phyloP scores from a whole-genome alignment of 2,329 filamentous ascomycete genomes.

The Claviceps humidiphila region DNA sequence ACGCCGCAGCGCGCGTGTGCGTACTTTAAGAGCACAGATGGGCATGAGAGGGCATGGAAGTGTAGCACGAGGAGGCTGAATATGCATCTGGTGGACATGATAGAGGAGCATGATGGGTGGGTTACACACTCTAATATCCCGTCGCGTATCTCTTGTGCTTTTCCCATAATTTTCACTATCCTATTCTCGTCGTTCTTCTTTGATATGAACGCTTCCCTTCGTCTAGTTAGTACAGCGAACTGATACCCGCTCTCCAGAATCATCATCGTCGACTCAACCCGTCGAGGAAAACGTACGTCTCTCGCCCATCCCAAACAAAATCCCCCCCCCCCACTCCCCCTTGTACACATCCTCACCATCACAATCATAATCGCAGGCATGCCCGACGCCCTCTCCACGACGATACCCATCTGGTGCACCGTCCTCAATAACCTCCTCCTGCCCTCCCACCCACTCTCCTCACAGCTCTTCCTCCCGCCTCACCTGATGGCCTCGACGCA shows the following conservation, averaged over 20 bases:
- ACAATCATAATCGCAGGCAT: slow-evolving; percentile 40
- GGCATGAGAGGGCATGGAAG: slow-evolving; percentile 79
- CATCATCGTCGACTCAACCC: slow-evolving; percentile 85
- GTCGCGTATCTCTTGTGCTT: too few relatives aligned
- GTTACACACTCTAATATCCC: slow-evolving; percentile 9
- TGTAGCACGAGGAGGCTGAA: slow-evolving; percentile 81
- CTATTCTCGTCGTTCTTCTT: too few relatives aligned
- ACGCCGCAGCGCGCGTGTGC: slow-evolving; percentile 53
- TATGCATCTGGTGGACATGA: slow-evolving; percentile 59
- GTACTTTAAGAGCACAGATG: slow-evolving; percentile 98
- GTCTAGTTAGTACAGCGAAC: background rate
- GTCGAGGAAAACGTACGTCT: slow-evolving; percentile 65
- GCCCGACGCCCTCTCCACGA: slow-evolving; percentile 90
- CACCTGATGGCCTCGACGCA: slow-evolving; percentile 59
- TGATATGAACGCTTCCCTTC: background rate
- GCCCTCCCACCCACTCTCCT: slow-evolving; percentile 33
- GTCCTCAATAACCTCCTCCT: slow-evolving; percentile 75
- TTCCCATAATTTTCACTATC: too few relatives aligned
- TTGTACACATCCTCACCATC: background rate
- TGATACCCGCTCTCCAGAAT: slow-evolving; percentile 29
- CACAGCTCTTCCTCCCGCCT: slow-evolving; percentile 56
- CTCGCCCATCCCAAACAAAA: background rate
- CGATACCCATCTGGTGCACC: slow-evolving; percentile 83
- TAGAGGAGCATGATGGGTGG: slow-evolving; percentile 55
- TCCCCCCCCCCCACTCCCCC: background rate